These are phyloP conservation scores for Carex arenaria DNA, from an alignment of 202 grass and related monocot genomes.

Conservation along the genomic window DNA sequence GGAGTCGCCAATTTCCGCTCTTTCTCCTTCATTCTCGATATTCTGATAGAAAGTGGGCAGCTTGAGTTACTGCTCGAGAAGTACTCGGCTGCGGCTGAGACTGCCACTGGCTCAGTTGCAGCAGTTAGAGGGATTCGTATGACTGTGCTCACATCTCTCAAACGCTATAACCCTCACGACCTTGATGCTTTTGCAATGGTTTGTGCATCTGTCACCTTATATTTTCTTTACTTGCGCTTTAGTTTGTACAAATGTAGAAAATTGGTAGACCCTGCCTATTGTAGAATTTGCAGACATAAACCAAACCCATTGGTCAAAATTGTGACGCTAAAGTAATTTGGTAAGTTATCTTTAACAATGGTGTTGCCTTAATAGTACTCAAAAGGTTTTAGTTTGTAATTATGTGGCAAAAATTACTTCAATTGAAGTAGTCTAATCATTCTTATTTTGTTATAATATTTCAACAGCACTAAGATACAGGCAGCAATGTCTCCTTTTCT, in stretches of 20 bases:
- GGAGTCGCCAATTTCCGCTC: conserved; percentile 98
- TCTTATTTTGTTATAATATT: not conserved
- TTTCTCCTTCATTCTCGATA: conserved; percentile 92
- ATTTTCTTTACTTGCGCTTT: not conserved
- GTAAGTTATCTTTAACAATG: not conserved
- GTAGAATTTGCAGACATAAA: not conserved
- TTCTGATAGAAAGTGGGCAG: conserved; percentile 89
- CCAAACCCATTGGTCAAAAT: not conserved
- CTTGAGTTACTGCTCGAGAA: conserved; percentile 85
- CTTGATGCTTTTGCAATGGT: conserved; percentile 80
- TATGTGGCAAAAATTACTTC: not conserved
- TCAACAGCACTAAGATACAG: not conserved
- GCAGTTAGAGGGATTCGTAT: conserved; percentile 84
- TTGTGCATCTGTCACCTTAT: conserved; percentile 19
- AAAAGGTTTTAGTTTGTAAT: conserved; percentile 4
- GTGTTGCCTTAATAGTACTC: not conserved
- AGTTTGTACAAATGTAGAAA: not conserved
- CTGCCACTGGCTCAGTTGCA: conserved; percentile 61
- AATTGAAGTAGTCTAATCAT: not conserved
- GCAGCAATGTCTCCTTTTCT: not conserved
- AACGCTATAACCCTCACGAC: conserved; percentile 68
- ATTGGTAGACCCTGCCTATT: not conserved
- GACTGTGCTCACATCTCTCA: conserved; percentile 89
- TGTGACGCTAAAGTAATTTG: not conserved
- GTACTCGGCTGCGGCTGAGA: conserved; percentile 78